phyloP scores from a whole-genome alignment of 129 eudicot species.

The Glebionis coronaria region DNA sequence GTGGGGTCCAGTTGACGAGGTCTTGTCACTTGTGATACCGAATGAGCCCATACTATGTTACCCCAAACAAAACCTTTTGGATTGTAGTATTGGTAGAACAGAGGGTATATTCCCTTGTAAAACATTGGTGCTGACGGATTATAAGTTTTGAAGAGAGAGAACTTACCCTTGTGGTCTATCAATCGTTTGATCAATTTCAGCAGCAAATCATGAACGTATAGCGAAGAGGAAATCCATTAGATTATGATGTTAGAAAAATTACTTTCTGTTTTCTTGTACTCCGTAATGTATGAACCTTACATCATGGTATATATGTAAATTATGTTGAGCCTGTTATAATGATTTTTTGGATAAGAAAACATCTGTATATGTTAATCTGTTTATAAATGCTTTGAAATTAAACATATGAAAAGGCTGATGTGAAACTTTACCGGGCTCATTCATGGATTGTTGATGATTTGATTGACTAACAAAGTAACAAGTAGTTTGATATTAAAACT shows the following conservation, averaged over 20 bases:
- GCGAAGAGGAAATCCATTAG: neutral
- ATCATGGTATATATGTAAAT: too few relatives aligned
- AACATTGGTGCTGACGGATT: constrained; percentile 64
- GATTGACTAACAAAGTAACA: too few relatives aligned
- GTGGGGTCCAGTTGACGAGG: constrained; percentile 59
- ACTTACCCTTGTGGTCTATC: constrained; percentile 78
- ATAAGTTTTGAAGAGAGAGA: neutral
- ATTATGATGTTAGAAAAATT: neutral
- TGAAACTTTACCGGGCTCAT: too few relatives aligned
- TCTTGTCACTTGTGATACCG: constrained; percentile 65
- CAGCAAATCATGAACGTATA: constrained; percentile 26
- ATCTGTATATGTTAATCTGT: too few relatives aligned
- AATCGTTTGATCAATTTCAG: constrained; percentile 15
- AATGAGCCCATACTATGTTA: constrained; percentile 85
- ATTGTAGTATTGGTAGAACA: constrained; percentile 73
- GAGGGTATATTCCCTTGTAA: constrained; percentile 68
- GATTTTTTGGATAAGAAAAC: too few relatives aligned
- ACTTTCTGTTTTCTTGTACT: too few relatives aligned
- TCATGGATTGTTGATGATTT: too few relatives aligned
- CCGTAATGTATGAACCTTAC: too few relatives aligned
- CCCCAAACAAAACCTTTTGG: constrained; percentile 74
- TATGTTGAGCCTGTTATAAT: too few relatives aligned
- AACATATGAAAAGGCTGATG: too few relatives aligned
- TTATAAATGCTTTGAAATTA: too few relatives aligned
- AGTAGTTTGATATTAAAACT: too few relatives aligned